Evolutionary conservation across 1,139 yeast genomes (phyloP).

Genomic region (Hansenula sp.): DNA sequence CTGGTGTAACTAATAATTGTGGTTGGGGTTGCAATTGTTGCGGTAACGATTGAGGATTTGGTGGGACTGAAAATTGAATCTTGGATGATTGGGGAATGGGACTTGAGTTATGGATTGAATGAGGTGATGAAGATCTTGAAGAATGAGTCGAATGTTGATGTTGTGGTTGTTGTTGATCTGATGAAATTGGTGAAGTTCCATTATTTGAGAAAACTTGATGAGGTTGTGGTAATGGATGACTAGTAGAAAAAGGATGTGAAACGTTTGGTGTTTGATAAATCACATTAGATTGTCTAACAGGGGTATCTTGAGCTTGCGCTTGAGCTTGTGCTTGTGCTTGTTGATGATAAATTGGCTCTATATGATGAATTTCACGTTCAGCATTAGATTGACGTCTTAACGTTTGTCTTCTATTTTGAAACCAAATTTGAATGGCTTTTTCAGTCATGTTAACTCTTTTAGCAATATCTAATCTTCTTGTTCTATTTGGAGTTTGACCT

Average conservation of each 20-base stretch:
- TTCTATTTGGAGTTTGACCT: conserved; percentile 80
- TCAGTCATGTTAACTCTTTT: conserved; percentile 85
- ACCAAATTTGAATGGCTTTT: conserved; percentile 97
- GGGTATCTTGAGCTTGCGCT: conserved; percentile 1
- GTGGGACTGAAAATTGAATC: conserved; percentile 4
- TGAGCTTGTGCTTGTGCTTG: conserved; percentile 1
- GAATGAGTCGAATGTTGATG: not conserved
- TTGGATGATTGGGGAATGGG: not conserved
- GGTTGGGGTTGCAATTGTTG: not conserved
- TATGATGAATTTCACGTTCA: conserved; percentile 37
- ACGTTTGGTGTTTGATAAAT: not conserved
- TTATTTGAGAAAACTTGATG: not conserved
- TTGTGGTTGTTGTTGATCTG: not conserved
- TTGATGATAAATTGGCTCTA: conserved; percentile 22
- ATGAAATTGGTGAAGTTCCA: not conserved
- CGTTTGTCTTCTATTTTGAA: conserved; percentile 91
- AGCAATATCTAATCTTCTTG: conserved; percentile 74
- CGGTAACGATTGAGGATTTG: conserved; percentile 2
- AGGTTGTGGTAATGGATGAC: not conserved
- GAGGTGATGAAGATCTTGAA: not conserved
- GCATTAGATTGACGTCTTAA: conserved; percentile 31
- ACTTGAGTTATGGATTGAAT: conserved; percentile 1
- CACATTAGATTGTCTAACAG: conserved; percentile 4
- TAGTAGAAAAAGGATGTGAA: too few species aligned
- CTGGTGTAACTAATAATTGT: conserved; percentile 14